phyloP scores from a whole-genome alignment of 1,139 yeast genomes.

The Yamadazyma trypodendri region DNA sequence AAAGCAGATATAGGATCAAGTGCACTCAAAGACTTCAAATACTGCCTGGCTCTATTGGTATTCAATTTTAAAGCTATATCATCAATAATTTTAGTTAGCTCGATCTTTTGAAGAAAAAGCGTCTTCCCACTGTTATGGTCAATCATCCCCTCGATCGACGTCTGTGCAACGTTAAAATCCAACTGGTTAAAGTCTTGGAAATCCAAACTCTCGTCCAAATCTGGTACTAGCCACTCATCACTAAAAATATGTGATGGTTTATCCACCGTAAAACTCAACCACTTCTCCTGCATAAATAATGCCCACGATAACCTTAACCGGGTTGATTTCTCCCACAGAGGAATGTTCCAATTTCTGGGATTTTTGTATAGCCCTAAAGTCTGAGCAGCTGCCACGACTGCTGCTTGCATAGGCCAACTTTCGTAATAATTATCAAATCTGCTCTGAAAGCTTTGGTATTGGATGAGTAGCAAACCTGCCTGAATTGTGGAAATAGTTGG shows the following conservation, averaged over 20 bases:
- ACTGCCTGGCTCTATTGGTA: slow-evolving; percentile 8
- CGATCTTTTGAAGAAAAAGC: slow-evolving; percentile 14
- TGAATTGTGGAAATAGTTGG: slow-evolving; percentile 14
- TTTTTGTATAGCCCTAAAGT: slow-evolving; percentile 13
- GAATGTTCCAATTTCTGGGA: slow-evolving; percentile 12
- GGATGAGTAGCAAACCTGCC: slow-evolving; percentile 16
- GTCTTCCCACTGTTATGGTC: slow-evolving; percentile 11
- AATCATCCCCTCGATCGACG: slow-evolving; percentile 10
- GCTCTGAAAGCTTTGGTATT: slow-evolving; percentile 15
- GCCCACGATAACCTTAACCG: slow-evolving; percentile 16
- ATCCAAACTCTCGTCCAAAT: slow-evolving; percentile 9
- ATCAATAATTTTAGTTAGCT: slow-evolving; percentile 11
- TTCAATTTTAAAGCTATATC: slow-evolving; percentile 7
- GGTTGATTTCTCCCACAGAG: slow-evolving; percentile 11
- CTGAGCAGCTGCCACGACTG: slow-evolving; percentile 14
- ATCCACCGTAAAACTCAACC: slow-evolving; percentile 16
- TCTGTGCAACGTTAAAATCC: neutral
- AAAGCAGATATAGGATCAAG: slow-evolving; percentile 10
- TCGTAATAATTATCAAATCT: slow-evolving; percentile 12
- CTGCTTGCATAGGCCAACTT: slow-evolving; percentile 16
- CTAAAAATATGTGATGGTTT: slow-evolving; percentile 11
- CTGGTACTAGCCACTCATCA: slow-evolving; percentile 13
- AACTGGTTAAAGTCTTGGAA: slow-evolving; percentile 10
- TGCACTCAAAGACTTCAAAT: slow-evolving; percentile 8
- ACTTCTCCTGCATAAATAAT: slow-evolving; percentile 15